Evolutionary conservation across 495 filamentous ascomycete species (phyloP), one percentile per base, ranked within the genome.

Genomic region (Penicillium diatomitis): DNA sequence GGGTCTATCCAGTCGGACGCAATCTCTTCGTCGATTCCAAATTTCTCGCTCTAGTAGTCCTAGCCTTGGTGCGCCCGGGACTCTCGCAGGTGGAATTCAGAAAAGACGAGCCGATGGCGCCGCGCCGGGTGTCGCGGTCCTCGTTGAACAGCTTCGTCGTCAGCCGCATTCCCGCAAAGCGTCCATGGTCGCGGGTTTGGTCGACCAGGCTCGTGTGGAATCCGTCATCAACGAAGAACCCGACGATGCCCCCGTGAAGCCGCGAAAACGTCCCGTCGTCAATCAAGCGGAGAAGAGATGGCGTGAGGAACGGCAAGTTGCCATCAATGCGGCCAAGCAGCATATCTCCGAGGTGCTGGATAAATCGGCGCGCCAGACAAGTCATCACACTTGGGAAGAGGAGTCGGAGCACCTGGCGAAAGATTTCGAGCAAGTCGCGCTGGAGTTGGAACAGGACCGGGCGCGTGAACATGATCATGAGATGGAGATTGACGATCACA

Each of bases 371-470:
- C 58, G 63, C 39, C 58, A 64, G 40, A 56, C 56, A 5, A 41
- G 60, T 3, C 58, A 67, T 44, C 69, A 50, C 31, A 65, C 57
- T 8, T 74, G 70, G 70, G 67, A 75, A 8, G 62, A 68, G 39
- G 66, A 70, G 39, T 72, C 73, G 6, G 66, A 71, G 6, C 60
- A 66, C 11, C 56, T 79, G 28, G 73, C 69, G 4, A 53, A 48
- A 37, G 67, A 77, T 34, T 63, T 78, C 27, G 72, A 77, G 50
- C 56, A 67, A 41, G 57, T 78, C 46, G 72, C 72, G n/a, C 53
- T 76, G 41, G 68, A 76, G 47, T 48, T 74, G 0, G 65, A 72
- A 9, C 47, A 49, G 7, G 52, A 40, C 8, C 41, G 20, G 32
- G 40, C 10, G 40, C 27, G 11, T 42, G 40, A 42, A 8, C 0